Percentiles rank a stretch among this genome's conserved stretches.
phyloP scores from a whole-genome alignment of 2,329 filamentous ascomycete genomes.

The Cylindrodendrum hubeiense region DNA sequence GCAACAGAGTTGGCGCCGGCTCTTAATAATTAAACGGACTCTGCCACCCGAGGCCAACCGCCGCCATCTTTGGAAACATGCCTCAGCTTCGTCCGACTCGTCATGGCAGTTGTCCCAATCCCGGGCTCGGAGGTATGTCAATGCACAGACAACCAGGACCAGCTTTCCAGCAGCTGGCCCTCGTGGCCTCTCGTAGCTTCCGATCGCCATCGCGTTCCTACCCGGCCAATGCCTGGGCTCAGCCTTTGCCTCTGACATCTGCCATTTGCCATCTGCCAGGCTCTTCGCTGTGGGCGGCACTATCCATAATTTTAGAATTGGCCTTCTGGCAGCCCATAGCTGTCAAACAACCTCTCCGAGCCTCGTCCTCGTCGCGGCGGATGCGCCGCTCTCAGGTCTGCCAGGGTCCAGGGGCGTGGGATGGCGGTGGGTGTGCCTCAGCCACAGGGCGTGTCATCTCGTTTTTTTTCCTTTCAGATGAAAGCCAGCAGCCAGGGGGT shows the following conservation, averaged over 20 bases:
- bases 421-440: constrained; percentile 21
- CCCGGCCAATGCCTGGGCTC: constrained; percentile 37
- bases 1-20: constrained; percentile 19
- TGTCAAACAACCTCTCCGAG: constrained; percentile 19
- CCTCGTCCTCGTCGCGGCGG: constrained; percentile 23
- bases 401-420: constrained; percentile 32
- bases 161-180: constrained; percentile 24
- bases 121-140: constrained; percentile 19
- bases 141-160: constrained; percentile 25
- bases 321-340: constrained; percentile 23
- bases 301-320: constrained; percentile 16
- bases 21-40: constrained; percentile 26
- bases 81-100: constrained; percentile 8
- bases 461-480: constrained; percentile 19
- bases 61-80: constrained; percentile 18
- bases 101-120: constrained; percentile 12
- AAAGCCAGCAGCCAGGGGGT: constrained; percentile 30
- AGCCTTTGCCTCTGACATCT: constrained; percentile 10
- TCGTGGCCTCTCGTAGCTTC: constrained; percentile 18
- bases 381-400: constrained; percentile 32
- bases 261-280: constrained; percentile 13
- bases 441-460: constrained; percentile 32
- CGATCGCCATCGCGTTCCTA: constrained; percentile 15
- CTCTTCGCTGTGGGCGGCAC: constrained; percentile 16
- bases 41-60: constrained; percentile 27